These are phyloP conservation scores for Arctium minus DNA, from an alignment of 129 eudicot species.

Conservation along the genomic window DNA sequence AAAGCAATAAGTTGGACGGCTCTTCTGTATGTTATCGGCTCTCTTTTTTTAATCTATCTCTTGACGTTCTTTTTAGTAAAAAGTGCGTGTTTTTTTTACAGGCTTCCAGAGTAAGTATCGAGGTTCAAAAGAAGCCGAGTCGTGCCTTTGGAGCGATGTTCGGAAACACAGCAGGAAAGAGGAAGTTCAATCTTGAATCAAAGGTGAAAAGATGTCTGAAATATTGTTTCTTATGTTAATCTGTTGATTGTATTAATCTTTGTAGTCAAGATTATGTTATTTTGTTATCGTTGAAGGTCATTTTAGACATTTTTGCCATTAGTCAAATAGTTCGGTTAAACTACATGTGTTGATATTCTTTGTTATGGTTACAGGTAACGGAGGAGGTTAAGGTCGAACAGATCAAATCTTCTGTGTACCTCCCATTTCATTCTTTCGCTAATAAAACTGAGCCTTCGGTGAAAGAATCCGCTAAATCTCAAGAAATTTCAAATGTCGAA, in stretches of 20 bases:
- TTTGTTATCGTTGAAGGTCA: background rate
- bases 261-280: background rate
- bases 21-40: slow-evolving; percentile 25
- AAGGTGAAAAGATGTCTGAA: slow-evolving; percentile 30
- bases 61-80: background rate
- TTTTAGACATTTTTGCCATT: background rate
- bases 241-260: too few relatives aligned
- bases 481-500: background rate
- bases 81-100: slow-evolving; percentile 10
- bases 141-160: slow-evolving; percentile 86
- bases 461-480: slow-evolving; percentile 26
- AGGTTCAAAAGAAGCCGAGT: slow-evolving; percentile 71
- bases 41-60: background rate
- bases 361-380: slow-evolving; percentile 32
- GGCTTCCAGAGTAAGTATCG: slow-evolving; percentile 69
- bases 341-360: background rate
- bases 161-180: slow-evolving; percentile 64
- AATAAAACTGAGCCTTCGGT: slow-evolving; percentile 26
- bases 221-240: too few relatives aligned
- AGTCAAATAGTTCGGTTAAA: background rate
- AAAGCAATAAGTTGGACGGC: slow-evolving; percentile 29
- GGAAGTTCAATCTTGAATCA: slow-evolving; percentile 53
- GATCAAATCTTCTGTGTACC: slow-evolving; percentile 44
- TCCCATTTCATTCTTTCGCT: slow-evolving; percentile 62
- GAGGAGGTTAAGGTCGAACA: slow-evolving; percentile 58